Conservation (phyloP, 768 basidiomycete genomes). For the Scleroderma citrinum region DNA sequence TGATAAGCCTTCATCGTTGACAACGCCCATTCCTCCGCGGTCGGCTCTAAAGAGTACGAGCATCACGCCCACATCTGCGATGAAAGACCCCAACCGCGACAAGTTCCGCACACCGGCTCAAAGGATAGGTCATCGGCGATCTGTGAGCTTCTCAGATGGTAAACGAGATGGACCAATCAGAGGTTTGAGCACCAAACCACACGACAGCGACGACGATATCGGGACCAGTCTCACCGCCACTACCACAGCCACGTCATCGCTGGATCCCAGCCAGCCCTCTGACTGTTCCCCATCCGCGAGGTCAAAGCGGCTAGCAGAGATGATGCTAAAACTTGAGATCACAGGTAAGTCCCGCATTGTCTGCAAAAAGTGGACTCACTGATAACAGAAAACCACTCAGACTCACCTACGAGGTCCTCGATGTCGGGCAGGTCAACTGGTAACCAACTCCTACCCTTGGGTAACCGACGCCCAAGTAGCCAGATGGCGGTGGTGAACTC, state of each 20-base stretch:
- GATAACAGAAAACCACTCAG: conserved; percentile 32
- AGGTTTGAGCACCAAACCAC: conserved; percentile 41
- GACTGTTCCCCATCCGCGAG: conserved; percentile 53
- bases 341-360: conserved; percentile 42
- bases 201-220: conserved; percentile 34
- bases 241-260: conserved; percentile 8
- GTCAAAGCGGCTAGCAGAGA: conserved; percentile 75
- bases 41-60: conserved; percentile 40
- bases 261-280: conserved; percentile 13
- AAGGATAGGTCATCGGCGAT: conserved; percentile 54
- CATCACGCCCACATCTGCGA: conserved; percentile 51
- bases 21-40: conserved; percentile 30
- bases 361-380: neutral
- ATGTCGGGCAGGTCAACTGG: conserved; percentile 36
- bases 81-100: conserved; percentile 48
- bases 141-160: conserved; percentile 97
- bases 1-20: conserved; percentile 7
- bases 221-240: conserved; percentile 7
- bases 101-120: conserved; percentile 52
- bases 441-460: conserved; percentile 44
- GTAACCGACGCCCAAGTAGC: conserved; percentile 36
- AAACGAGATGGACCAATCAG: conserved; percentile 83
- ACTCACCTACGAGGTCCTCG: conserved; percentile 53
- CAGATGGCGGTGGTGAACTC: conserved; percentile 19
- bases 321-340: conserved; percentile 70